These are phyloP conservation scores for Cutaneotrichosporon daszewskae DNA, from an alignment of 1,284 basidiomycete genomes.

Conservation along the genomic window DNA sequence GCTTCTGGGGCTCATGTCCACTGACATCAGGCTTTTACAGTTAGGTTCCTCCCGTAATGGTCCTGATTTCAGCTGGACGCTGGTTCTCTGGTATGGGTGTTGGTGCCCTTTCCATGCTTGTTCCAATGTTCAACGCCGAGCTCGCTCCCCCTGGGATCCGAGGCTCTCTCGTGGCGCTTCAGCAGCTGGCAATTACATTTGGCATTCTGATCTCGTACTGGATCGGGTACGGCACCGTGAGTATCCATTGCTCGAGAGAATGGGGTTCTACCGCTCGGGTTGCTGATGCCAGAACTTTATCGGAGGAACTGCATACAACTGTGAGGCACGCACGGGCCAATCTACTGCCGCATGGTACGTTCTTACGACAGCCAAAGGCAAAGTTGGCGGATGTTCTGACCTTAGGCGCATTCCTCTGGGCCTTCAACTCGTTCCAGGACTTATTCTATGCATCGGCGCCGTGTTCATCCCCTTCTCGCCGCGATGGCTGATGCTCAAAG, in stretches of 20 bases:
- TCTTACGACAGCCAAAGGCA: not conserved
- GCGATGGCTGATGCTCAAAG: conserved; percentile 56
- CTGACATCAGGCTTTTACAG: too few relatives aligned
- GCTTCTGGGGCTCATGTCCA: too few relatives aligned
- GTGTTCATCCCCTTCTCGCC: conserved; percentile 51
- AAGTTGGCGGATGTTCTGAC: not conserved
- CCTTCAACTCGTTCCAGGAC: conserved; percentile 60
- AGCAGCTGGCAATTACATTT: conserved; percentile 73
- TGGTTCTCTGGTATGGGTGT: conserved; percentile 45
- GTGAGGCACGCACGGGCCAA: conserved; percentile 21
- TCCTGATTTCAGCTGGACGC: conserved; percentile 24
- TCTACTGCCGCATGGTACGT: conserved; percentile 54
- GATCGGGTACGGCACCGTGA: conserved; percentile 59
- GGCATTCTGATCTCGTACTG: conserved; percentile 56
- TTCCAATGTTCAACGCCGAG: conserved; percentile 62
- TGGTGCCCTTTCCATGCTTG: conserved; percentile 44
- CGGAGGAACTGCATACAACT: conserved; percentile 23
- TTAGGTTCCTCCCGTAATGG: conserved; percentile 7
- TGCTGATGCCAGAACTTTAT: conserved; percentile 18
- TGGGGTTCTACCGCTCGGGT: not conserved
- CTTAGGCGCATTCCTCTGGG: conserved; percentile 59
- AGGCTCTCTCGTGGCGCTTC: conserved; percentile 71
- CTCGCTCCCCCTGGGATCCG: conserved; percentile 75
- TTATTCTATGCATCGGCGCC: conserved; percentile 31
- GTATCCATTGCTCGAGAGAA: not conserved